These are phyloP conservation scores for Aphanomyces invadans DNA, from an alignment of 352 stramenopile species.

Conservation along the genomic window DNA sequence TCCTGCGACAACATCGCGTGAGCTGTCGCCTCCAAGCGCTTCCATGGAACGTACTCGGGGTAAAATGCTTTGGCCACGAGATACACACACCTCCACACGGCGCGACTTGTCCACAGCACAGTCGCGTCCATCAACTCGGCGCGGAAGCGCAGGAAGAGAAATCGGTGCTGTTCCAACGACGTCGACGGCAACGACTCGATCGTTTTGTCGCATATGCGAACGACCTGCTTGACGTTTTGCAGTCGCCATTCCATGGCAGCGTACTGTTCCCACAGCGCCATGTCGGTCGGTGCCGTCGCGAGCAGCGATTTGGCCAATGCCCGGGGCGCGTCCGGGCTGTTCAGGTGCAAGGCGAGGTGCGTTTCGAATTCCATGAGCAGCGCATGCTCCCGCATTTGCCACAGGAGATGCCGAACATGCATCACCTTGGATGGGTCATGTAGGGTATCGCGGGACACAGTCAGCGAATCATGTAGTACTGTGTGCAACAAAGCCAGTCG, in stretches of 20 bases:
- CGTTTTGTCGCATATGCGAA: constrained; percentile 52
- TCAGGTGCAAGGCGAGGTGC: background rate
- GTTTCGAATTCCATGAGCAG: constrained; percentile 7
- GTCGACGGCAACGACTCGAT: constrained; percentile 29
- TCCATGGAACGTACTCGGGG: background rate
- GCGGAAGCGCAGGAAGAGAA: constrained; percentile 1
- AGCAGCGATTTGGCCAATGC: constrained; percentile 8
- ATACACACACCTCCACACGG: background rate
- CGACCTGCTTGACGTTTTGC: constrained; percentile 37
- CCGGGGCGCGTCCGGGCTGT: background rate
- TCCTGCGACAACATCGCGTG: background rate
- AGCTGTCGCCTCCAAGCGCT: background rate
- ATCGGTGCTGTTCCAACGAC: background rate
- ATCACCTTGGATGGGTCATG: background rate
- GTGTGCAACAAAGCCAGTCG: background rate
- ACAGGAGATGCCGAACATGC: background rate
- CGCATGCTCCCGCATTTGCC: background rate
- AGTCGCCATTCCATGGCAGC: constrained; percentile 43
- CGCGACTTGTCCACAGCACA: background rate
- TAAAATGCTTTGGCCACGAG: background rate
- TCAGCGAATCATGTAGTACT: background rate
- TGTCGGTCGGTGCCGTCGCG: background rate
- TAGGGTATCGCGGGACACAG: background rate
- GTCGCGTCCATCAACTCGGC: background rate
- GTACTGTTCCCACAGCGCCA: constrained; percentile 29